Evolutionary conservation across 306 rosid genomes (phyloP).

Genomic region (Vigna reflexopilosa): DNA sequence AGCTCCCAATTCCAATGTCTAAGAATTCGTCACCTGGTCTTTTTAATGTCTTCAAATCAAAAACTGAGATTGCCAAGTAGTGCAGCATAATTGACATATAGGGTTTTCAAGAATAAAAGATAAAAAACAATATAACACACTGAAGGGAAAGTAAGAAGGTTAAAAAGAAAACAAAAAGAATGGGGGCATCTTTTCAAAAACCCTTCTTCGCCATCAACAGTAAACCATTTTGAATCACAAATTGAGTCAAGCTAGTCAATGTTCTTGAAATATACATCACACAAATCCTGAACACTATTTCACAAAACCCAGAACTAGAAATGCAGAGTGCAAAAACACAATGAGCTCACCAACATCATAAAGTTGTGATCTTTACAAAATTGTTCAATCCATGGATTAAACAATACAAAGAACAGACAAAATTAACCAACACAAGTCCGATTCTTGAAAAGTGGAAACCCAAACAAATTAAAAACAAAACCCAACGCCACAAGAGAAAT

Average conservation of each 20-base stretch:
- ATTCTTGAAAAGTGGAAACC: background rate
- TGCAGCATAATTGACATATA: background rate
- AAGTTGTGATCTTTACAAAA: background rate
- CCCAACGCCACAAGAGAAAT: background rate
- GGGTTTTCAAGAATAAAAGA: background rate
- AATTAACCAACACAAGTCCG: background rate
- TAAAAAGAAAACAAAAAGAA: slow-evolving; percentile 2
- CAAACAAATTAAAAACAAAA: background rate
- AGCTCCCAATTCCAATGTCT: background rate
- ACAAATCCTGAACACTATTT: background rate
- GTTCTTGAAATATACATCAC: background rate
- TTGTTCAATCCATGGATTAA: background rate
- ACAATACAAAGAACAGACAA: background rate
- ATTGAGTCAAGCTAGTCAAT: background rate
- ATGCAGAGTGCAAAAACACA: background rate
- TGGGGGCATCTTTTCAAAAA: background rate
- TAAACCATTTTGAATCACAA: background rate
- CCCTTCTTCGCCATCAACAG: background rate
- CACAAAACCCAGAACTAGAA: background rate
- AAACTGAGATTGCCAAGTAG: background rate
- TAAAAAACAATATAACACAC: background rate
- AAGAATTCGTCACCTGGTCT: background rate
- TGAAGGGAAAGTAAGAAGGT: background rate
- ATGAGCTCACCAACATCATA: background rate
- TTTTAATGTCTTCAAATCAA: background rate